Conservation (phyloP, 78 protist genomes). For the Dictyostelium firmibasis region DNA sequence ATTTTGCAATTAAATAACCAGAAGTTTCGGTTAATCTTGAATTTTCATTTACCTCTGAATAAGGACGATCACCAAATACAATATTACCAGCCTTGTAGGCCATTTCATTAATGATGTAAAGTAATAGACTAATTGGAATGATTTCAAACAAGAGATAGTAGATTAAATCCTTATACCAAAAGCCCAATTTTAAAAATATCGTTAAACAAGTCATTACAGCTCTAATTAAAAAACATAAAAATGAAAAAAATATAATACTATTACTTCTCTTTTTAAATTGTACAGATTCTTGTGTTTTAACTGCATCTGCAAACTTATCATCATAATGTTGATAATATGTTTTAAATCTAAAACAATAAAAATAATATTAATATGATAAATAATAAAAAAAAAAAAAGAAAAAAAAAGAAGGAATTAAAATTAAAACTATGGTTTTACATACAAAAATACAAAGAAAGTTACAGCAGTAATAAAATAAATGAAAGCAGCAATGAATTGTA, state of each 20-base stretch:
- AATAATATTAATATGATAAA: background rate
- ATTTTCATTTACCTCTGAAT: background rate
- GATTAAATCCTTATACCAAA: constrained; percentile 9
- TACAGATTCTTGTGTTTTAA: background rate
- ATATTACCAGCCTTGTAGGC: background rate
- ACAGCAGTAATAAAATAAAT: background rate
- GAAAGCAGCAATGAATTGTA: background rate
- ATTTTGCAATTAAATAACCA: background rate
- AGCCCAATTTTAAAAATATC: background rate
- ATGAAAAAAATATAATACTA: constrained; percentile 5
- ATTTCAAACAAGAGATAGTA: background rate
- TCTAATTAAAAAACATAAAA: constrained; percentile 6
- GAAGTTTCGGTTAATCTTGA: background rate
- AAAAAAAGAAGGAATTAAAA: no score
- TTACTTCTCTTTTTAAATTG: constrained; percentile 1
- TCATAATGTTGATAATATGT: constrained; percentile 20
- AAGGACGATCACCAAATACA: background rate
- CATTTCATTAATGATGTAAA: background rate
- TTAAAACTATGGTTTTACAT: no score
- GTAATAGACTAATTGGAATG: background rate
- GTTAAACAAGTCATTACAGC: background rate
- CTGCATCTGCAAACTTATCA: constrained; percentile 2
- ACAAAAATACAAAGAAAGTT: constrained; percentile 1
- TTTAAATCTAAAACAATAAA: background rate
- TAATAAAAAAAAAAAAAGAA: no score